Conservation (phyloP, 345 rosid genomes). For the Zanthoxylum bungeanum region DNA sequence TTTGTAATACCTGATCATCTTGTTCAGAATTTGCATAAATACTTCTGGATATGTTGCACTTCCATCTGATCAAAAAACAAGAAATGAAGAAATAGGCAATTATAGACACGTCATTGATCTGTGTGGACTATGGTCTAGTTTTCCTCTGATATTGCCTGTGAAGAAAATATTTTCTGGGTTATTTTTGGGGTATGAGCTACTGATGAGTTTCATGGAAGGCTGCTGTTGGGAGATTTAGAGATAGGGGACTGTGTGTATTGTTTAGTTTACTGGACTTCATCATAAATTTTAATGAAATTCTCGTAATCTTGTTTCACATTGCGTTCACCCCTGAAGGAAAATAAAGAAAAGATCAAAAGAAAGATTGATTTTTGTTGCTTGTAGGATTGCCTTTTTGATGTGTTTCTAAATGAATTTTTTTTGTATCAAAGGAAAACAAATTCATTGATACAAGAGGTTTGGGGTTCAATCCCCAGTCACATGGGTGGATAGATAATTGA, state of each 20-base stretch:
- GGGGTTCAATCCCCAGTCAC: too few species aligned
- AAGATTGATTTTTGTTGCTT: background rate
- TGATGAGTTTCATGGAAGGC: background rate
- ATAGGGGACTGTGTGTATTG: background rate
- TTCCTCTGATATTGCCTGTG: background rate
- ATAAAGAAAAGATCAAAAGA: too few species aligned
- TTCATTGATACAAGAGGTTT: background rate
- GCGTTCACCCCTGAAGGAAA: background rate
- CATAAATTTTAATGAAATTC: background rate
- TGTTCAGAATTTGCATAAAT: background rate
- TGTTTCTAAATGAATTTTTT: background rate
- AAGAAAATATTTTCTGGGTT: background rate
- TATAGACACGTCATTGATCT: background rate
- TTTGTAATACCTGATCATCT: background rate
- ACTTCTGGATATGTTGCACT: background rate
- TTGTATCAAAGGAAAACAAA: background rate
- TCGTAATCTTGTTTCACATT: background rate
- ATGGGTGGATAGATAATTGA: too few species aligned
- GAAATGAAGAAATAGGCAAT: background rate
- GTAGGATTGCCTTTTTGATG: background rate
- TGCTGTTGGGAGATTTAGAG: background rate
- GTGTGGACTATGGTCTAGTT: background rate
- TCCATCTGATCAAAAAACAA: background rate
- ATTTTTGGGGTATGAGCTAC: background rate
- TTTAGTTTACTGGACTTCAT: background rate